These are phyloP conservation scores for Hygrophoropsis aurantiaca DNA, from an alignment of 768 basidiomycete genomes.

Conservation along the genomic window DNA sequence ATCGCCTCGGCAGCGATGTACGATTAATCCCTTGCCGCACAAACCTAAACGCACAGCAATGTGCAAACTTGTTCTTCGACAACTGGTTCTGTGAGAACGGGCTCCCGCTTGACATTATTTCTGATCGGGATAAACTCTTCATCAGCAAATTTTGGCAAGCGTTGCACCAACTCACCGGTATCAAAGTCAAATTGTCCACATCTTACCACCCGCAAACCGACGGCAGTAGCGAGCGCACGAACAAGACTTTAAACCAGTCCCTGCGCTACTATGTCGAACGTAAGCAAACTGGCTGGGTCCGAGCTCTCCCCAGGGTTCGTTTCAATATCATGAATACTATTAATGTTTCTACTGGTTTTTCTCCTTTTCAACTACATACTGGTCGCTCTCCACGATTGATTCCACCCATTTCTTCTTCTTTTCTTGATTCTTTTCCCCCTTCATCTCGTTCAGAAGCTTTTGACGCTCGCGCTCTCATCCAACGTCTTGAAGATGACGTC, in stretches of 20 bases:
- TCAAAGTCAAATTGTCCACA: slow-evolving; percentile 35
- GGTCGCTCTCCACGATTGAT: slow-evolving; percentile 23
- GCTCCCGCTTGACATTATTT: slow-evolving; percentile 36
- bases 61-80: slow-evolving; percentile 19
- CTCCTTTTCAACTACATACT: slow-evolving; percentile 24
- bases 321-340: slow-evolving; percentile 35
- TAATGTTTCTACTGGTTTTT: slow-evolving; percentile 31
- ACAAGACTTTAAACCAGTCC: slow-evolving; percentile 32
- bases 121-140: slow-evolving; percentile 42
- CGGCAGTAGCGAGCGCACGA: slow-evolving; percentile 37
- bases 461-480: neutral
- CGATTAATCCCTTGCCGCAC: slow-evolving; percentile 7
- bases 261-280: slow-evolving; percentile 19
- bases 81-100: slow-evolving; percentile 35
- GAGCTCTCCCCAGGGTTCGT: slow-evolving; percentile 21
- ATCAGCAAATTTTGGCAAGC: slow-evolving; percentile 43
- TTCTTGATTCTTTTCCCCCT: slow-evolving; percentile 6
- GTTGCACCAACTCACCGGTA: slow-evolving; percentile 28
- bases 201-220: slow-evolving; percentile 45
- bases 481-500: slow-evolving; percentile 13
- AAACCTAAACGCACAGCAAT: slow-evolving; percentile 11
- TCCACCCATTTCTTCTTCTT: slow-evolving; percentile 11
- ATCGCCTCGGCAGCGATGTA: slow-evolving; percentile 1
- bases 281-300: slow-evolving; percentile 30
- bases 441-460: too few relatives aligned